phyloP scores from a whole-genome alignment of 371 early-diverging fungal genomes.

The Nematocida parisii region DNA sequence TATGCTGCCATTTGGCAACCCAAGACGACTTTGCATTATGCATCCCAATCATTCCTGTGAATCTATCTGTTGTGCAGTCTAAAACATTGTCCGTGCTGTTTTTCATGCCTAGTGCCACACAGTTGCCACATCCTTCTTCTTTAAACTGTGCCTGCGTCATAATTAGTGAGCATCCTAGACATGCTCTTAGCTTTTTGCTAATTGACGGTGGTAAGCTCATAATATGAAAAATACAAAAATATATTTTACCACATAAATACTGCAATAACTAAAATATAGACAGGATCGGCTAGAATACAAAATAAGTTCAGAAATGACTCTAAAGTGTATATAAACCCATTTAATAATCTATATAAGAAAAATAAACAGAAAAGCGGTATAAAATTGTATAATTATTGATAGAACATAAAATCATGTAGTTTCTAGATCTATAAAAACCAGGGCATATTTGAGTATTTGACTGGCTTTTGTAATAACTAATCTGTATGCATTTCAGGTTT shows the following conservation, averaged over 20 bases:
- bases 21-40: constrained; percentile 63
- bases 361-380: no score
- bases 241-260: neutral
- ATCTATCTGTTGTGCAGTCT: constrained; percentile 58
- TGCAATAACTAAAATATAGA: neutral
- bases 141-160: constrained; percentile 60
- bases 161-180: constrained; percentile 65
- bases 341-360: no score
- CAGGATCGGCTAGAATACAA: no score
- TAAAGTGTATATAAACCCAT: no score
- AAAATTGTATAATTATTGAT: no score
- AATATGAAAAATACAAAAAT: neutral
- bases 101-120: constrained; percentile 58
- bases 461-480: no score
- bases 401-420: no score
- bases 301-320: no score
- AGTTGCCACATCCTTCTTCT: constrained; percentile 68
- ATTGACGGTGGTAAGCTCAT: constrained; percentile 41
- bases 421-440: no score
- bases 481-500: no score
- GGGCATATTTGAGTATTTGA: no score
- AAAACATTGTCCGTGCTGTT: constrained; percentile 57
- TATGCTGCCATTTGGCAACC: constrained; percentile 70
- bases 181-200: constrained; percentile 63
- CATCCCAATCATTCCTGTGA: constrained; percentile 64